These are phyloP conservation scores for Aspergillus eucalypticola DNA, from an alignment of 2,329 filamentous ascomycete species.

Conservation along the genomic window DNA sequence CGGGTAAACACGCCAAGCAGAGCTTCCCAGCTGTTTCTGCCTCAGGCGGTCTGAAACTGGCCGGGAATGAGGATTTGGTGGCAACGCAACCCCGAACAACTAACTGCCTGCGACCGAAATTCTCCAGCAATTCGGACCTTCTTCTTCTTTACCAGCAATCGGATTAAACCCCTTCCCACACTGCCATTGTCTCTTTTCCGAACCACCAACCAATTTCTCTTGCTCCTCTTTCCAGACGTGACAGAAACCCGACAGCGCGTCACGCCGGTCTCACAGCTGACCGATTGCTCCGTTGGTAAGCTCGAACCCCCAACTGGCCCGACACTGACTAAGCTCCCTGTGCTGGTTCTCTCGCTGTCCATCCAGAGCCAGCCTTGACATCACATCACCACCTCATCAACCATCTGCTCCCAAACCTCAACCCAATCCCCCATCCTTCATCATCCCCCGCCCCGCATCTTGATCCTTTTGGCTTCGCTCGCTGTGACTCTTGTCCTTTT, in stretches of 20 bases:
- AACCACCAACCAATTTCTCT: neutral
- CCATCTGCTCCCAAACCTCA: slow-evolving; percentile 17
- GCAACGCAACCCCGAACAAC: slow-evolving; percentile 3
- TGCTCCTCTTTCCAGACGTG: neutral
- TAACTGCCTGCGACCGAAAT: neutral
- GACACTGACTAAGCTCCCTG: slow-evolving; percentile 37
- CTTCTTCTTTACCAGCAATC: neutral
- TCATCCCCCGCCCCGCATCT: slow-evolving; percentile 25
- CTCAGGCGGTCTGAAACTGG: slow-evolving; percentile 10
- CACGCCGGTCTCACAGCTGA: slow-evolving; percentile 19
- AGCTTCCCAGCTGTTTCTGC: slow-evolving; percentile 8
- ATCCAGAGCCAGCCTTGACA: slow-evolving; percentile 36
- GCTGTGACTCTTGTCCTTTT: slow-evolving; percentile 8
- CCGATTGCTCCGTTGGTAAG: slow-evolving; percentile 24
- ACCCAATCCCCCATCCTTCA: slow-evolving; percentile 15
- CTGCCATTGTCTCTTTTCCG: neutral
- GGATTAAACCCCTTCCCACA: neutral
- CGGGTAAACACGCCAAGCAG: slow-evolving; percentile 8
- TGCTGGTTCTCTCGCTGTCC: slow-evolving; percentile 35
- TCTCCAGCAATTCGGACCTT: slow-evolving; percentile 2
- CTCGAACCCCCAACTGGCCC: slow-evolving; percentile 18
- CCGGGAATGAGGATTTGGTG: neutral
- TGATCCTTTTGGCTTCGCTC: slow-evolving; percentile 19
- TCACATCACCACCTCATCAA: slow-evolving; percentile 39
- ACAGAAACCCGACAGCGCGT: neutral